Percentiles rank a stretch among this genome's conserved stretches.
Evolutionary conservation across 495 filamentous ascomycete species (phyloP).

Genomic region (Poronia punctata): DNA sequence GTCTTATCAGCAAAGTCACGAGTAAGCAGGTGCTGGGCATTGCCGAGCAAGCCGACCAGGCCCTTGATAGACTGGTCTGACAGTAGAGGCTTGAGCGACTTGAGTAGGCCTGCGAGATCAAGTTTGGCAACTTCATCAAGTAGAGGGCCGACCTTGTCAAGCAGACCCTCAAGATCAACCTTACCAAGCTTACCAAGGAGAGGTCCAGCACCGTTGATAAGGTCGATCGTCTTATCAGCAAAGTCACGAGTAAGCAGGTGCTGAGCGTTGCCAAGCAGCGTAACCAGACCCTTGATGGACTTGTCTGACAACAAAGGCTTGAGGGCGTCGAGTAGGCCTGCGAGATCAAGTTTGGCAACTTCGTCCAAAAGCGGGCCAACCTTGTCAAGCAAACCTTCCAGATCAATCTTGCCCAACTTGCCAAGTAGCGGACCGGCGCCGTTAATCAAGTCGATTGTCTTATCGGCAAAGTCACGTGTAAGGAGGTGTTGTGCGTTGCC

Average conservation of each 20-base stretch:
- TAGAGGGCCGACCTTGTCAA: slow-evolving; percentile 20
- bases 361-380: slow-evolving; percentile 27
- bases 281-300: slow-evolving; percentile 33
- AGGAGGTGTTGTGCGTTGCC: slow-evolving; percentile 35
- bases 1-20: slow-evolving; percentile 29
- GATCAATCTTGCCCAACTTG: slow-evolving; percentile 30
- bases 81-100: slow-evolving; percentile 24
- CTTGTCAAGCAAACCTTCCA: slow-evolving; percentile 24
- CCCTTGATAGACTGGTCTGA: slow-evolving; percentile 20
- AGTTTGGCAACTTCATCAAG: slow-evolving; percentile 25
- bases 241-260: slow-evolving; percentile 27
- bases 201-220: slow-evolving; percentile 33
- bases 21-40: slow-evolving; percentile 28
- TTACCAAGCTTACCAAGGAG: slow-evolving; percentile 40
- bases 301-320: slow-evolving; percentile 29
- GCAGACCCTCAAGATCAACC: slow-evolving; percentile 26
- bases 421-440: slow-evolving; percentile 27
- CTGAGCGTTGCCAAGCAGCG: slow-evolving; percentile 27
- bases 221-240: slow-evolving; percentile 34
- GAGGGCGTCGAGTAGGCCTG: slow-evolving; percentile 25
- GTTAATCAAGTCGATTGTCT: slow-evolving; percentile 26
- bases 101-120: slow-evolving; percentile 24
- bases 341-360: slow-evolving; percentile 19
- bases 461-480: slow-evolving; percentile 35
- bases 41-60: slow-evolving; percentile 25